A percentile compares a stretch with the other conserved stretches of the same genome.
Conservation (phyloP, 2,329 filamentous ascomycete species). For the Colletotrichum navitas region DNA sequence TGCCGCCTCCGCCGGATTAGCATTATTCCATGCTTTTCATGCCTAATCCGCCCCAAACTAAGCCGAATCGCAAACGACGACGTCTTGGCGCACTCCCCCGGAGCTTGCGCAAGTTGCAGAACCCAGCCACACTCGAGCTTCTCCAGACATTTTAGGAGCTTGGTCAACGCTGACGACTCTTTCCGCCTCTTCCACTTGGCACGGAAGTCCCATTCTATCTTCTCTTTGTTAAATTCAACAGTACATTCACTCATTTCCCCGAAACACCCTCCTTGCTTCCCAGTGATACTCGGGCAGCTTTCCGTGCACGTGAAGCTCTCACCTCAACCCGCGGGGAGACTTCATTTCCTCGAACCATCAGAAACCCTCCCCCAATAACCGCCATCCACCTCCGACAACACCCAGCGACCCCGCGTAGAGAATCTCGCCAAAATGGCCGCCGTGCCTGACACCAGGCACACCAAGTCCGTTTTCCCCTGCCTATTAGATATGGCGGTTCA, state of each 20-base stretch:
- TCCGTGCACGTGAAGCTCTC: slow-evolving; percentile 34
- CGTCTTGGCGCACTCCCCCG: slow-evolving; percentile 39
- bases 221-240: slow-evolving; percentile 9
- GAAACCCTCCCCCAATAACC: slow-evolving; percentile 8
- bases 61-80: slow-evolving; percentile 27
- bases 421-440: slow-evolving; percentile 39
- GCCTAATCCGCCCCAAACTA: slow-evolving; percentile 26
- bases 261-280: background rate
- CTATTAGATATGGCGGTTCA: background rate
- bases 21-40: slow-evolving; percentile 35
- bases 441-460: slow-evolving; percentile 41
- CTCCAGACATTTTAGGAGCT: slow-evolving; percentile 35
- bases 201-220: slow-evolving; percentile 28
- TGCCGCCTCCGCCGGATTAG: slow-evolving; percentile 35
- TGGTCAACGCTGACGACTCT: slow-evolving; percentile 42
- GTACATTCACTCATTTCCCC: background rate
- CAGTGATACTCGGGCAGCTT: slow-evolving; percentile 15
- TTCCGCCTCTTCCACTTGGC: slow-evolving; percentile 36
- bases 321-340: slow-evolving; percentile 28
- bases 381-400: slow-evolving; percentile 22
- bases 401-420: slow-evolving; percentile 28
- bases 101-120: slow-evolving; percentile 42
- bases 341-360: slow-evolving; percentile 37
- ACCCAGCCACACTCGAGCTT: slow-evolving; percentile 42
- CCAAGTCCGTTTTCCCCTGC: slow-evolving; percentile 35